Percentiles rank a stretch among this genome's conserved stretches.
phyloP scores from a whole-genome alignment of 2,329 filamentous ascomycete species.

The Trichoderma cornu-damae region DNA sequence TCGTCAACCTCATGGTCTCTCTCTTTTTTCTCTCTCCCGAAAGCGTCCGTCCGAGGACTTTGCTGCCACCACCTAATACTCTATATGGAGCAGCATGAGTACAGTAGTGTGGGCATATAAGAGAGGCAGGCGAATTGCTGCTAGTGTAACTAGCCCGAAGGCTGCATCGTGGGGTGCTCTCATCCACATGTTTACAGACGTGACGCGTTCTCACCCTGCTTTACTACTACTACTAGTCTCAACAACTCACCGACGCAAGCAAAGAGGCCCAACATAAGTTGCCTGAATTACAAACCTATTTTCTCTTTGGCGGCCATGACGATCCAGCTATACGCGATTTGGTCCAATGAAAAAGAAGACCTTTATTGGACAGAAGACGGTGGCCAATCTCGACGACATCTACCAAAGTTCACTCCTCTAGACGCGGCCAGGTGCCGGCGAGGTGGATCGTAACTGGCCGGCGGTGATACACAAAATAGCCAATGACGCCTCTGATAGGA shows the following conservation, averaged over 20 bases:
- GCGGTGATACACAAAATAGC: constrained; percentile 2
- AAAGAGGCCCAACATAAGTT: background rate
- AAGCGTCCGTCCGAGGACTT: background rate
- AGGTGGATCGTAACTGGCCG: constrained; percentile 16
- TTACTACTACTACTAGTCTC: no score
- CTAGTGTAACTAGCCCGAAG: background rate
- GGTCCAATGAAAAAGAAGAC: constrained; percentile 4
- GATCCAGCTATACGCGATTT: background rate
- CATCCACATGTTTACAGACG: background rate
- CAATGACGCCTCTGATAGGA: constrained; percentile 1
- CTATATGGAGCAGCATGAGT: background rate
- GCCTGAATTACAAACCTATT: background rate
- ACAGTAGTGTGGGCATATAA: background rate
- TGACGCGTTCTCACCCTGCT: background rate
- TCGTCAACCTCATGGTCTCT: constrained; percentile 1
- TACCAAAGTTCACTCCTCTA: background rate
- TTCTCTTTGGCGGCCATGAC: background rate
- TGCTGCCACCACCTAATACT: background rate
- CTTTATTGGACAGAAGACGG: background rate
- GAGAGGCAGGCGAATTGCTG: background rate
- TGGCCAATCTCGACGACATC: constrained; percentile 16
- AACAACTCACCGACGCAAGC: background rate
- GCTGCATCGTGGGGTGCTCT: background rate
- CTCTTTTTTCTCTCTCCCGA: background rate
- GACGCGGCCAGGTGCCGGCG: constrained; percentile 6